Conservation (phyloP, 1,139 yeast genomes). For the Petasospora rhodanensis region DNA sequence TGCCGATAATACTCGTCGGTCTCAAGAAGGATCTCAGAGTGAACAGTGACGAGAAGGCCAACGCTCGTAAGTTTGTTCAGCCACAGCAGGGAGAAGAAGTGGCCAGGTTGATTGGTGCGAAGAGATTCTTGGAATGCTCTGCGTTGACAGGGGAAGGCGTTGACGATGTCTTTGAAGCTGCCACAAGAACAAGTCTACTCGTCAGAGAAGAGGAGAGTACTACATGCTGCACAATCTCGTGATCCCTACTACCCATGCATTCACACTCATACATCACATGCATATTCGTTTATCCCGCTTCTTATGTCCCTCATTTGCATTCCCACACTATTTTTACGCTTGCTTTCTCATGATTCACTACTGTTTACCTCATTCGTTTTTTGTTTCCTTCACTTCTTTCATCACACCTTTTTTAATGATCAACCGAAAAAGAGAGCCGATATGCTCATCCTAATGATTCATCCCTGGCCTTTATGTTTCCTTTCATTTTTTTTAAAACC, state of each 20-base stretch:
- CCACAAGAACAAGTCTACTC: conserved; percentile 63
- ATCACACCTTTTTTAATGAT: no score
- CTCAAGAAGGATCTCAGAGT: conserved; percentile 62
- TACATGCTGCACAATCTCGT: conserved; percentile 40
- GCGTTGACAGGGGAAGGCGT: conserved; percentile 80
- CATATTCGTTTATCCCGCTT: background rate
- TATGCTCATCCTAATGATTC: no score
- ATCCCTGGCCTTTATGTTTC: no score
- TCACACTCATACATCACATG: background rate
- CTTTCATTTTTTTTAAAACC: no score
- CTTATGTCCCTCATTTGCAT: conserved; percentile 1
- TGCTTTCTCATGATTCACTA: background rate
- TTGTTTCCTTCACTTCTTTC: no score
- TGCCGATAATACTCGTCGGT: conserved; percentile 64
- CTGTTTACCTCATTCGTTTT: background rate
- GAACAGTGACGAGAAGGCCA: conserved; percentile 29
- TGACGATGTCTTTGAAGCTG: conserved; percentile 74
- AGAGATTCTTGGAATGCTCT: conserved; percentile 65
- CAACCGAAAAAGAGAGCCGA: no score
- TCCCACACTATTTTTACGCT: background rate
- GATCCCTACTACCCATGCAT: conserved; percentile 4
- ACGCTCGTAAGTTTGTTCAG: conserved; percentile 43
- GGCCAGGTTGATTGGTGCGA: conserved; percentile 66
- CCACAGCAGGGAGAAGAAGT: conserved; percentile 51
- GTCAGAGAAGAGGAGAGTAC: conserved; percentile 38